Evolutionary conservation across 768 basidiomycete genomes (phyloP), one percentile per base, ranked within the genome.

Genomic region (Leccinum aurantiacum): DNA sequence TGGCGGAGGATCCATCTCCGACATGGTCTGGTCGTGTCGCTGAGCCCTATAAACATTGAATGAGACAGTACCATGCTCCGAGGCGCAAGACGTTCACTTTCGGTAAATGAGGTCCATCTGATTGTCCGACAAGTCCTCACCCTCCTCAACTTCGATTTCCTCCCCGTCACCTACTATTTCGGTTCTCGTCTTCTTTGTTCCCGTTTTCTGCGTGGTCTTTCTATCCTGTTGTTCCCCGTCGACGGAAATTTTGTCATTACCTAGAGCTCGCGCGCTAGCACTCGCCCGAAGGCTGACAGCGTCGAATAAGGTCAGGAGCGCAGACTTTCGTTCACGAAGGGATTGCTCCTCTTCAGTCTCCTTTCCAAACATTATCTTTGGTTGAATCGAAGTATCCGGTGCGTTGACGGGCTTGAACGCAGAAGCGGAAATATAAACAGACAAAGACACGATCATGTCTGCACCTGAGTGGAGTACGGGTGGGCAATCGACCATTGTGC

Each of bases 41-140:
- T 95, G 93, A 1, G 95, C 95, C 69, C 95, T 96, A 56, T 44
- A 22, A 52, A 66, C 24, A 19, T 61, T 38, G 24, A 53, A 53
- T 61, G 35, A 64, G 58, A 62, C 17, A 25, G 29, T 41, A 29
- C 29, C 31, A 17, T 46, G 41, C 22, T 47, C 19, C 22, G 29
- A n/a, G n/a, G 62, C 19, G 38, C 35, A 50, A 37, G 37, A 41
- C 37, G 10, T n/a, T 49, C 61, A 95, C 94, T 84, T 91, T 69
- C 85, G 85, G 68, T 95, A 97, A 44, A 98, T 96, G 49, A 86
- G 71, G 65, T 90, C 84, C 56, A 97, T 76, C 63, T 95, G 89
- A 66, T 89, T 87, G 60, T 91, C 88, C 8, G 86, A 85, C 51
- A 96, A 76, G 60, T 92, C 90, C 69, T 94, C 92, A 2, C 81